A percentile compares a stretch with the other conserved stretches of the same genome.
Evolutionary conservation across 2,329 filamentous ascomycete species (phyloP).

Genomic region (Paracorniculantispora psalliotae): DNA sequence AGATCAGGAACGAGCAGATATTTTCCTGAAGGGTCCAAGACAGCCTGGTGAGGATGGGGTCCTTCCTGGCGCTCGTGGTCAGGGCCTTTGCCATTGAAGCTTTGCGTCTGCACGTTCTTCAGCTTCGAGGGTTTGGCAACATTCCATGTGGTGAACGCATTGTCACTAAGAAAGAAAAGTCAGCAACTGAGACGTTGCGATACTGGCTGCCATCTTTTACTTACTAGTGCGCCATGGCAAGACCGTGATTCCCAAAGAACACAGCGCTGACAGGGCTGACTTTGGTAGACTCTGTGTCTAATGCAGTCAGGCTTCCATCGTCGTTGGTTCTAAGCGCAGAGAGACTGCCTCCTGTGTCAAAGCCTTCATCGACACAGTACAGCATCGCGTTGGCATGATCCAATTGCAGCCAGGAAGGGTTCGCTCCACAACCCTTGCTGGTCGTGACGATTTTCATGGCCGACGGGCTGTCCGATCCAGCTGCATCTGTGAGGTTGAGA

Average conservation of each 20-base stretch:
- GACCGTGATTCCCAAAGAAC: conserved; percentile 34
- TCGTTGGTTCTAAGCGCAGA: conserved; percentile 32
- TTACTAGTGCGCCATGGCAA: conserved; percentile 43
- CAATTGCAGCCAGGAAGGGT: conserved; percentile 57
- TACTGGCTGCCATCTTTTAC: conserved; percentile 18
- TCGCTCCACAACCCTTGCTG: conserved; percentile 44
- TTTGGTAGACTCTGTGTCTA: conserved; percentile 31
- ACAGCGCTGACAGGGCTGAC: conserved; percentile 39
- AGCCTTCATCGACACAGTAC: conserved; percentile 57
- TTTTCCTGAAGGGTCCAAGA: conserved; percentile 58
- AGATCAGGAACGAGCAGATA: conserved; percentile 63
- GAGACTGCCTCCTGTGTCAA: conserved; percentile 44
- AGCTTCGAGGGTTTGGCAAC: conserved; percentile 34
- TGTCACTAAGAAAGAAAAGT: conserved; percentile 27
- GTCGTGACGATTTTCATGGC: conserved; percentile 31
- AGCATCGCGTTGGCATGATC: conserved; percentile 44
- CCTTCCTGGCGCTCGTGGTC: conserved; percentile 45
- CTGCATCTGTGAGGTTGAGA: conserved; percentile 34
- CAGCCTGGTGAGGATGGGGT: conserved; percentile 59
- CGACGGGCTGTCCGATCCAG: conserved; percentile 29
- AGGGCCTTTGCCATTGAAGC: conserved; percentile 34
- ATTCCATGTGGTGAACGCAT: conserved; percentile 41
- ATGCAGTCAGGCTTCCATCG: conserved; percentile 34
- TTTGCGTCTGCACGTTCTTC: conserved; percentile 31
- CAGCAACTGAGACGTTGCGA: not conserved